A percentile compares a stretch with the other conserved stretches of the same genome.
Evolutionary conservation across 2,329 filamentous ascomycete genomes (phyloP).

Genomic region (Exutisphaerella laricina): DNA sequence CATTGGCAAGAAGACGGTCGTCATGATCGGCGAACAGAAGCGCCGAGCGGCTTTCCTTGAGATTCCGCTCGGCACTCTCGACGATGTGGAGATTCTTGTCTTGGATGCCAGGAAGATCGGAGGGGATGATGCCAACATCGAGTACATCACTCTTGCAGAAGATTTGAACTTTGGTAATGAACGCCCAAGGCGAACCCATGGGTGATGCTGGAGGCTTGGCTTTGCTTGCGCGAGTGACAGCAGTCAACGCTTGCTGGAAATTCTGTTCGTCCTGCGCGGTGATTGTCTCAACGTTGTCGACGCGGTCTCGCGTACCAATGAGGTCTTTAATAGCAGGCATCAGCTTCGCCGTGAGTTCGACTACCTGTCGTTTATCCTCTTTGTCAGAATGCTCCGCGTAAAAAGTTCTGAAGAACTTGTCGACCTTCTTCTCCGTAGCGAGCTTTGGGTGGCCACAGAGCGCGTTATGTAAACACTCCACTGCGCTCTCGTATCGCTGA

Average conservation of each 20-base stretch:
- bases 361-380: not conserved
- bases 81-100: constrained; percentile 18
- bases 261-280: constrained; percentile 1
- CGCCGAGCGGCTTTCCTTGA: constrained; percentile 14
- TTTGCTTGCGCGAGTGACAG: not conserved
- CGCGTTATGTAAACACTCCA: constrained; percentile 6
- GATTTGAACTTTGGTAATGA: constrained; percentile 15
- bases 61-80: constrained; percentile 11
- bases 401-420: not conserved
- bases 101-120: constrained; percentile 18
- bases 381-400: not conserved
- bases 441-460: constrained; percentile 6
- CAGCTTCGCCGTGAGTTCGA: not conserved
- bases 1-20: constrained; percentile 3
- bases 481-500: constrained; percentile 2
- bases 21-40: constrained; percentile 8
- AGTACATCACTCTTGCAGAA: constrained; percentile 11
- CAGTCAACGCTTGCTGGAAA: constrained; percentile 8
- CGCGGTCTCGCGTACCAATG: not conserved
- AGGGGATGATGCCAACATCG: constrained; percentile 13
- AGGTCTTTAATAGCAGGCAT: not conserved
- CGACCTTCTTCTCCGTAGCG: not conserved
- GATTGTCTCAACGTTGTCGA: not conserved
- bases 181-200: constrained; percentile 15
- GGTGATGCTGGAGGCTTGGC: not conserved